Conservation (phyloP, 495 filamentous ascomycete species). For the Chaetomium tenue region DNA sequence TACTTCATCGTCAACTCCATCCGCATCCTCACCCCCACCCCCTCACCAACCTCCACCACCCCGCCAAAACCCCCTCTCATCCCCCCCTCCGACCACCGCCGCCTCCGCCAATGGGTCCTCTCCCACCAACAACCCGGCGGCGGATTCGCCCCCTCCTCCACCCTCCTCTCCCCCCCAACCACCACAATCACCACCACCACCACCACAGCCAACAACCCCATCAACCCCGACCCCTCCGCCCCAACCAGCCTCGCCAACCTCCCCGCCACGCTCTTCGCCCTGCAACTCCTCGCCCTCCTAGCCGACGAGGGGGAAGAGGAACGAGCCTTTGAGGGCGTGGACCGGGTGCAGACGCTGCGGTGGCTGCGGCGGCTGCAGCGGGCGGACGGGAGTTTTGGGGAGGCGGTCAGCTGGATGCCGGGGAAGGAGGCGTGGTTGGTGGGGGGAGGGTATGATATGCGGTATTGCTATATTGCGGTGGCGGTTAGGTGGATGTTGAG, state of each 20-base stretch:
- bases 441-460: conserved; percentile 75
- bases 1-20: conserved; percentile 67
- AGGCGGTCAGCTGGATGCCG: conserved; percentile 59
- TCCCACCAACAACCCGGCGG: conserved; percentile 78
- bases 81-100: conserved; percentile 34
- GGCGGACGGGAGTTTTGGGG: conserved; percentile 86
- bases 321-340: conserved; percentile 53
- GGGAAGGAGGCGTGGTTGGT: conserved; percentile 52
- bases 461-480: conserved; percentile 80
- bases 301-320: conserved; percentile 68
- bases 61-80: conserved; percentile 35
- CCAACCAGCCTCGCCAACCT: conserved; percentile 77
- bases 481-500: conserved; percentile 79
- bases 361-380: conserved; percentile 81
- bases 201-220: conserved; percentile 43
- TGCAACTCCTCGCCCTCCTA: conserved; percentile 69
- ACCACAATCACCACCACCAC: conserved; percentile 16
- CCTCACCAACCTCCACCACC: conserved; percentile 12
- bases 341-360: conserved; percentile 61
- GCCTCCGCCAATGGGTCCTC: conserved; percentile 52
- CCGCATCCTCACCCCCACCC: conserved; percentile 43
- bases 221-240: too few relatives aligned
- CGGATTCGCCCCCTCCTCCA: conserved; percentile 74
- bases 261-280: conserved; percentile 83
- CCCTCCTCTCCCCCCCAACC: conserved; percentile 38